Conservation (phyloP, 345 rosid genomes). For the Litchi chinensis region DNA sequence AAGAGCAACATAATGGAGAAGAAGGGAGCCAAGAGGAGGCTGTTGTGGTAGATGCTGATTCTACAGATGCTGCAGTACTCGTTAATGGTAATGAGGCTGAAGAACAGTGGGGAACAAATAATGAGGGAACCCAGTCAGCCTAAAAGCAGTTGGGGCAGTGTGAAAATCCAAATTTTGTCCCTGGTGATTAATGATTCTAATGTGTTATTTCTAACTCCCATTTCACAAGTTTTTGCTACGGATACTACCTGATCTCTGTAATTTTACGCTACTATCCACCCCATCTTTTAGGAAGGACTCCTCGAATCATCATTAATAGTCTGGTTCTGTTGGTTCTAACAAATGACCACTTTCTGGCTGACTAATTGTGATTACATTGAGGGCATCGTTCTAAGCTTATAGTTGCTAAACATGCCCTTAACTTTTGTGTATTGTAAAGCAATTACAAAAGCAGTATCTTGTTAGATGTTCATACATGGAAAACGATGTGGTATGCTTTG, state of each 20-base stretch:
- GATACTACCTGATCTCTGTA: slow-evolving; percentile 17
- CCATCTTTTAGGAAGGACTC: slow-evolving; percentile 7
- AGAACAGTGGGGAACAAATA: slow-evolving; percentile 99
- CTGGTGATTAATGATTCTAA: slow-evolving; percentile 93
- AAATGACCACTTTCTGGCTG: not conserved
- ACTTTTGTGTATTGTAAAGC: not conserved
- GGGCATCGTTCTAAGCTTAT: not conserved
- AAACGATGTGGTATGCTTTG: not conserved
- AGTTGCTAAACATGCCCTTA: not conserved
- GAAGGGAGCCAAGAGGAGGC: slow-evolving; percentile 85
- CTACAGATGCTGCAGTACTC: slow-evolving; percentile 87
- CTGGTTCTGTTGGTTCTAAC: not conserved
- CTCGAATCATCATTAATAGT: not conserved
- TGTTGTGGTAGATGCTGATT: slow-evolving; percentile 76
- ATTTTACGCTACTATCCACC: not conserved
- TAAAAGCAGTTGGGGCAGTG: slow-evolving; percentile 88
- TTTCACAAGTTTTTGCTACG: slow-evolving; percentile 32
- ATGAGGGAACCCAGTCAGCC: slow-evolving; percentile 95
- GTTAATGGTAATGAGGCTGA: slow-evolving; percentile 90
- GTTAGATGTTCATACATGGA: not conserved
- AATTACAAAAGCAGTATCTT: not conserved
- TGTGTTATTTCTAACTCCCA: slow-evolving; percentile 60
- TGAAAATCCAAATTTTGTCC: slow-evolving; percentile 85
- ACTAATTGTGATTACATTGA: not conserved
- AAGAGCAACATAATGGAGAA: slow-evolving; percentile 63